Percentiles rank a stretch among this genome's conserved stretches.
Conservation (phyloP, 1,139 yeast species). For the Kodamaea derodonti region DNA sequence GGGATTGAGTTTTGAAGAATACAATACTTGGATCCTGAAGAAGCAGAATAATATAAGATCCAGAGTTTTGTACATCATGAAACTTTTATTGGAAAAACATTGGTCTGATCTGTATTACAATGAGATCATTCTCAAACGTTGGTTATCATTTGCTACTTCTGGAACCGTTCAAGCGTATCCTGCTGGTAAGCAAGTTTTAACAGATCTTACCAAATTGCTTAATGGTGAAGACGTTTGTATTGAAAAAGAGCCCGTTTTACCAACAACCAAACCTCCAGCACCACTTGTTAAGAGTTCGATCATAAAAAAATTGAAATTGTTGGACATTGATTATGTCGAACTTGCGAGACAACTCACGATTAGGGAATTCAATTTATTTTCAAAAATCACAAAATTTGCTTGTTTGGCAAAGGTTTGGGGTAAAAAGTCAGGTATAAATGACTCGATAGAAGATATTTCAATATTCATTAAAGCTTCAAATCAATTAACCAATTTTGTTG, state of each 20-base stretch:
- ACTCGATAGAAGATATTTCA: slow-evolving; percentile 53
- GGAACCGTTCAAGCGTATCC: slow-evolving; percentile 44
- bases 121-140: slow-evolving; percentile 43
- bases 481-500: slow-evolving; percentile 78
- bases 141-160: slow-evolving; percentile 55
- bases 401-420: slow-evolving; percentile 82
- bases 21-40: slow-evolving; percentile 72
- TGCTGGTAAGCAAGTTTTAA: slow-evolving; percentile 26
- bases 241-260: slow-evolving; percentile 29
- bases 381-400: slow-evolving; percentile 67
- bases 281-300: slow-evolving; percentile 34
- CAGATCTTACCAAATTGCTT: slow-evolving; percentile 23
- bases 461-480: slow-evolving; percentile 78
- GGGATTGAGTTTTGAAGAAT: slow-evolving; percentile 81
- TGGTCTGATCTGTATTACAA: slow-evolving; percentile 71
- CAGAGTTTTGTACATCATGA: slow-evolving; percentile 69
- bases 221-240: slow-evolving; percentile 30
- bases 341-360: slow-evolving; percentile 83
- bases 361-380: slow-evolving; percentile 69
- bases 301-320: slow-evolving; percentile 42
- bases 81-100: slow-evolving; percentile 64
- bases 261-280: slow-evolving; percentile 37
- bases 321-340: slow-evolving; percentile 72
- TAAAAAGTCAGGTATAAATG: slow-evolving; percentile 55
- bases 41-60: slow-evolving; percentile 66